A percentile compares a stretch with the other conserved stretches of the same genome.
These are phyloP conservation scores for Dendrocalamus latiflorus DNA, from an alignment of 202 grass and related monocot species.

Conservation along the genomic window DNA sequence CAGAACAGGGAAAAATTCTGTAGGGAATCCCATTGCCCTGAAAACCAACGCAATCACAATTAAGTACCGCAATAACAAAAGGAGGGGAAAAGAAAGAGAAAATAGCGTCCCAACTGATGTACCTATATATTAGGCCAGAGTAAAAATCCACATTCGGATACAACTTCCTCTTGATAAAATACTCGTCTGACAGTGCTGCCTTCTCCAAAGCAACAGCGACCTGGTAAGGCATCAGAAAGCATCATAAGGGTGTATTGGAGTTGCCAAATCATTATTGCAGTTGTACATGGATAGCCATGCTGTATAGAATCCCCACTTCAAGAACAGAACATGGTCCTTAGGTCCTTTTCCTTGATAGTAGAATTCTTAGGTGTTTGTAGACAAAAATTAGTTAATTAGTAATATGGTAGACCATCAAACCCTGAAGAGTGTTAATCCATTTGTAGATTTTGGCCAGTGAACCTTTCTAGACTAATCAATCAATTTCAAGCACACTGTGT, in stretches of 20 bases:
- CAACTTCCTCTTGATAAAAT: constrained; percentile 94
- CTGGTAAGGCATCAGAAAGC: constrained; percentile 34
- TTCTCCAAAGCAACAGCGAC: constrained; percentile 95
- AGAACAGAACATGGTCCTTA: not conserved
- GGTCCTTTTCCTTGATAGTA: not conserved
- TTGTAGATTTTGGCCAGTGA: not conserved
- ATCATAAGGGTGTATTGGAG: not conserved
- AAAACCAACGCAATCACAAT: constrained; percentile 7
- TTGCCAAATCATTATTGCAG: not conserved
- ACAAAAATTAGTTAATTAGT: not conserved
- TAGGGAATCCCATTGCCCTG: constrained; percentile 97
- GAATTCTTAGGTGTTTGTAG: not conserved
- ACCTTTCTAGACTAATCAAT: not conserved
- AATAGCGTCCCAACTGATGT: not conserved
- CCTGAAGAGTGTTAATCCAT: not conserved
- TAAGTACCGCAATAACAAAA: not conserved
- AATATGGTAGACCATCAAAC: not conserved
- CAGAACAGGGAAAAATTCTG: constrained; percentile 80
- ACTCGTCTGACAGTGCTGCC: constrained; percentile 88
- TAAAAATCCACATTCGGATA: constrained; percentile 99
- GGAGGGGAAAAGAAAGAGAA: not conserved
- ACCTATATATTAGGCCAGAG: constrained; percentile 97
- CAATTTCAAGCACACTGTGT: not conserved
- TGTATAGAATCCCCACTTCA: not conserved
- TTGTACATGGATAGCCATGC: not conserved